Base-by-base conservation (phyloP, 495 filamentous ascomycete genomes). In the Penicillium egyptiacum region DNA sequence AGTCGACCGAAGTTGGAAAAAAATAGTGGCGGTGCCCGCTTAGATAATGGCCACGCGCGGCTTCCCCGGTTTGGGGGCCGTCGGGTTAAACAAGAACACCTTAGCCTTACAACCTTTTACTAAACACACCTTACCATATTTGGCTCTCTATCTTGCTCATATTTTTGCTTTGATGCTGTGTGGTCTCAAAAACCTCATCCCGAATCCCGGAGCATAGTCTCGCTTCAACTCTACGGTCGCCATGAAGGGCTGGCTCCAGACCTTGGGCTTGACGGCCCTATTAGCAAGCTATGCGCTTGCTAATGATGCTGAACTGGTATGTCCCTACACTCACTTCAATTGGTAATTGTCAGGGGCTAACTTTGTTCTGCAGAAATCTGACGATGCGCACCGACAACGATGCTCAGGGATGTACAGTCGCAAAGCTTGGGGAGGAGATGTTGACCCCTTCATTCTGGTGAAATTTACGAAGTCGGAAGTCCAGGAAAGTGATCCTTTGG, bases 401-500 rank as follows among this genome's bases (percentile, higher is more conserved):
- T 99, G 94, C 76, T 87, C 90, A 68, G 94, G 94, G 74, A 98
- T 99, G 94, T 99, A 98, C 75, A 92, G 87, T 71, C 86, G 81
- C 66, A 90, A 86, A 62, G 75, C 87, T 19, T 99, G 94, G 94
- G 90, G 91, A 58, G 94, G 94, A 63, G 83, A 82, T 31, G 80
- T 90, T 50, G 90, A 97, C 58, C 95, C 94, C 10, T 92, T 87
- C 75, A 96, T 99, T 70, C 78, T 87, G 56, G 83, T 88, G 59
- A 92, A 88, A 69, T 96, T 96, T 64, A 77, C 86, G 48, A 84
- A 87, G 63, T 70, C 81, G 43, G 77, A 81, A 48, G 50, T 65
- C 33, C 76, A 72, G 35, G 81, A 86, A 56, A 73, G 79, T 20
- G 88, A 96, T 66, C 86, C 88, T 12, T 75, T 90, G 25, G 88